These are phyloP conservation scores for Ceratocystis destructans DNA, from an alignment of 2,329 filamentous ascomycete genomes.

Conservation along the genomic window DNA sequence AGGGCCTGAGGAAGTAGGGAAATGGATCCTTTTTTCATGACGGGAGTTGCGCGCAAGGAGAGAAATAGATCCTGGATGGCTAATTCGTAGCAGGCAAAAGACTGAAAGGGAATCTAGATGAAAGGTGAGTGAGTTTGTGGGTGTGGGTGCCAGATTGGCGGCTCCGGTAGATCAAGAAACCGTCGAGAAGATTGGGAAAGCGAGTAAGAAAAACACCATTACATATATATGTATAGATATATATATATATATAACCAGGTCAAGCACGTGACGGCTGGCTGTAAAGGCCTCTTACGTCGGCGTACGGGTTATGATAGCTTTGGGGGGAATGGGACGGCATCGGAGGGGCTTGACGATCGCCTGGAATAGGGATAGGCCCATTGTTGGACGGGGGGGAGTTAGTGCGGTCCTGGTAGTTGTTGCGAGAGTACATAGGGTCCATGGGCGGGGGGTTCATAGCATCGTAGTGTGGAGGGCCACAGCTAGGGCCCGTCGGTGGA, in stretches of 20 bases:
- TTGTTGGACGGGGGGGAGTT: constrained; percentile 16
- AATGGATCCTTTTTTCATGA: background rate
- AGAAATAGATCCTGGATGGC: background rate
- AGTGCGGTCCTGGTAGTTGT: constrained; percentile 15
- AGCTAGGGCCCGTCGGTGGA: background rate
- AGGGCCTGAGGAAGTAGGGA: background rate
- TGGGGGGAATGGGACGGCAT: constrained; percentile 16
- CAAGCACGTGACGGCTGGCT: constrained; percentile 7
- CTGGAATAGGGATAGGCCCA: constrained; percentile 1
- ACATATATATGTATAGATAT: no score
- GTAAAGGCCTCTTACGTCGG: constrained; percentile 14
- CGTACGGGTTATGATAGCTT: constrained; percentile 15
- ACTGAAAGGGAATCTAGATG: background rate
- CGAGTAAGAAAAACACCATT: background rate
- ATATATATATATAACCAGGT: background rate
- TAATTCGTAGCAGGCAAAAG: background rate
- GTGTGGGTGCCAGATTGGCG: background rate
- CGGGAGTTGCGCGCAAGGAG: background rate
- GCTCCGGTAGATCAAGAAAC: background rate
- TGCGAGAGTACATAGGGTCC: constrained; percentile 15
- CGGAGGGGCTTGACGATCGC: constrained; percentile 6
- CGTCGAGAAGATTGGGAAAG: background rate
- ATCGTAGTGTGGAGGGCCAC: constrained; percentile 13
- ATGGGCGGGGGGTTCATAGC: constrained; percentile 11
- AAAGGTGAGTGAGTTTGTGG: background rate